phyloP scores from a whole-genome alignment of 768 basidiomycete species.

The Trametes maxima region DNA sequence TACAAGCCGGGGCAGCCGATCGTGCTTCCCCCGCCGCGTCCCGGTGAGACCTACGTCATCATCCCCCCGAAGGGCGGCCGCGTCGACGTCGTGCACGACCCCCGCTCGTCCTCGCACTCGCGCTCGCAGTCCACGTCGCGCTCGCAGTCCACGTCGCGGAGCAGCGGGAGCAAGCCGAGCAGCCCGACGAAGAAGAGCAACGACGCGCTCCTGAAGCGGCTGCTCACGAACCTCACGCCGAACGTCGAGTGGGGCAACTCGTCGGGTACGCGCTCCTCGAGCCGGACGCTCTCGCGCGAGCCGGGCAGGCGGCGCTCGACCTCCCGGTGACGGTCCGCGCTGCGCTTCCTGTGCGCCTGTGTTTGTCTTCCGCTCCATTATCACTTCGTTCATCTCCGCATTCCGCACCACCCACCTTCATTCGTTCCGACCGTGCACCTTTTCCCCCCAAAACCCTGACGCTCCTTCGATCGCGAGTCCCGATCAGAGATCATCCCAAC shows the following conservation, averaged over 20 bases:
- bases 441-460: conserved; percentile 8
- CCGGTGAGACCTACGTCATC: conserved; percentile 33
- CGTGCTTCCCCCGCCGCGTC: conserved; percentile 28
- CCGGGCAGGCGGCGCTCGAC: conserved; percentile 19
- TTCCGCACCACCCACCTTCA: neutral
- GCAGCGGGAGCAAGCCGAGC: conserved; percentile 14
- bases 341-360: neutral
- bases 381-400: conserved; percentile 19
- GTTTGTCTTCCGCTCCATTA: neutral
- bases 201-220: conserved; percentile 27
- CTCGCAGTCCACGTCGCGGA: conserved; percentile 10
- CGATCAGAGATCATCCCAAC: neutral
- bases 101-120: conserved; percentile 3
- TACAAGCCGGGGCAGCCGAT: conserved; percentile 16
- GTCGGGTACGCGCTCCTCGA: conserved; percentile 10
- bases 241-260: conserved; percentile 18
- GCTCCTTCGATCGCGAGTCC: conserved; percentile 2
- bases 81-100: conserved; percentile 24
- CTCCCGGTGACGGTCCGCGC: conserved; percentile 23
- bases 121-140: conserved; percentile 13
- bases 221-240: conserved; percentile 25
- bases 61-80: conserved; percentile 28
- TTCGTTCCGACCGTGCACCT: conserved; percentile 12
- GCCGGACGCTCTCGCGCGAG: conserved; percentile 16
- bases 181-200: conserved; percentile 21